Percentiles rank a stretch among this genome's conserved stretches.
These are phyloP conservation scores for Teratosphaeria pseudoeucalypti DNA, from an alignment of 2,329 filamentous ascomycete species.

Conservation along the genomic window DNA sequence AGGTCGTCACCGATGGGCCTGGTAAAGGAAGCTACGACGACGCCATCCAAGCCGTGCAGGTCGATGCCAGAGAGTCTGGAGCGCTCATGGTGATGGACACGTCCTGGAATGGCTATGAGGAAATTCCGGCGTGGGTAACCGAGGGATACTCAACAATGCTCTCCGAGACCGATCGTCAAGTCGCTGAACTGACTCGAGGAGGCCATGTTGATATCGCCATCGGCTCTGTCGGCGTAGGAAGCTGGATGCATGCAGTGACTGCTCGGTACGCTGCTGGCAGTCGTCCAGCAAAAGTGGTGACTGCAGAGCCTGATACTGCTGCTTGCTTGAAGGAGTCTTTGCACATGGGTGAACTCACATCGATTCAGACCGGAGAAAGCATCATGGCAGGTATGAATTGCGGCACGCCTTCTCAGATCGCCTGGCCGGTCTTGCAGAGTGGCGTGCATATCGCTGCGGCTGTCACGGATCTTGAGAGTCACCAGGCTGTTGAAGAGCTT, in stretches of 20 bases:
- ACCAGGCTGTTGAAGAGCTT: slow-evolving; percentile 48
- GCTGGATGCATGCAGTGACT: slow-evolving; percentile 59
- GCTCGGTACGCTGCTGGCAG: slow-evolving; percentile 48
- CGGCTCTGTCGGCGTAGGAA: slow-evolving; percentile 62
- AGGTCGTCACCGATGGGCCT: slow-evolving; percentile 28
- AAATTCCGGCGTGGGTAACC: slow-evolving; percentile 62
- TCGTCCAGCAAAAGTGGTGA: slow-evolving; percentile 37
- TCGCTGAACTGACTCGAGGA: slow-evolving; percentile 27
- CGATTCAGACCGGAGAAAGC: slow-evolving; percentile 48
- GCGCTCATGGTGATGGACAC: slow-evolving; percentile 59
- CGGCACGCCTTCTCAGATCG: slow-evolving; percentile 54
- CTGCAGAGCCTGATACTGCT: slow-evolving; percentile 60
- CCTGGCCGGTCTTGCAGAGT: slow-evolving; percentile 50
- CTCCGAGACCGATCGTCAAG: slow-evolving; percentile 54
- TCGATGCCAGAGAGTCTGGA: slow-evolving; percentile 30
- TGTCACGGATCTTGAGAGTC: slow-evolving; percentile 53
- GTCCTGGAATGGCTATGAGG: slow-evolving; percentile 54
- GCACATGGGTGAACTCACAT: slow-evolving; percentile 35
- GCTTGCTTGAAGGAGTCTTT: slow-evolving; percentile 49
- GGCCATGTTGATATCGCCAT: slow-evolving; percentile 42
- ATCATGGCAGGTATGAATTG: slow-evolving; percentile 69
- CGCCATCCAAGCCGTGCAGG: slow-evolving; percentile 43
- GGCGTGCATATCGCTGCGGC: slow-evolving; percentile 52
- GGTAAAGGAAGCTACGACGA: slow-evolving; percentile 52
- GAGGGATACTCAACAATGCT: slow-evolving; percentile 70